These are phyloP conservation scores for Erysiphe neolycopersici DNA, from an alignment of 2,329 filamentous ascomycete species.

Conservation along the genomic window DNA sequence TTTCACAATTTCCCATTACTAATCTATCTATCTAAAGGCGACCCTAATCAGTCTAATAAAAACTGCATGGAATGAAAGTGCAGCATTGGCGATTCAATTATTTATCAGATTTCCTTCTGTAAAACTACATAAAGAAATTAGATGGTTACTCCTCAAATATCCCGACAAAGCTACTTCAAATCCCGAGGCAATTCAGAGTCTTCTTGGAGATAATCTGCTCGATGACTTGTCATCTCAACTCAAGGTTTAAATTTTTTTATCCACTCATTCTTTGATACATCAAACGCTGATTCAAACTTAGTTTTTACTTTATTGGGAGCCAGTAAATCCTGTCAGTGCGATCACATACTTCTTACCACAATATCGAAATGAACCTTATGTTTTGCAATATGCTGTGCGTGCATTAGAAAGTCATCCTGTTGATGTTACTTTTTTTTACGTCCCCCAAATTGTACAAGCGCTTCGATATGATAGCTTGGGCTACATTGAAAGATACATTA, in stretches of 20 bases:
- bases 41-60: conserved; percentile 30
- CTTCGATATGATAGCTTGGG: conserved; percentile 79
- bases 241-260: conserved; percentile 28
- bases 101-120: conserved; percentile 51
- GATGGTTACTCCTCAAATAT: conserved; percentile 54
- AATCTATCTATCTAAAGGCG: conserved; percentile 15
- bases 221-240: conserved; percentile 60
- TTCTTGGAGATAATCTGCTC: conserved; percentile 53
- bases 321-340: conserved; percentile 78
- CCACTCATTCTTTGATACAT: neutral
- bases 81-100: conserved; percentile 70
- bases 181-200: conserved; percentile 55
- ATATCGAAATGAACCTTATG: conserved; percentile 73
- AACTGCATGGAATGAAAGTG: conserved; percentile 67
- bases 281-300: conserved; percentile 16
- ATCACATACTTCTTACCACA: conserved; percentile 80
- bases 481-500: conserved; percentile 87
- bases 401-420: conserved; percentile 80
- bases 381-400: conserved; percentile 91
- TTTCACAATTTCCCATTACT: conserved; percentile 1
- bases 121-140: conserved; percentile 46
- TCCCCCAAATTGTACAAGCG: conserved; percentile 91
- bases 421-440: conserved; percentile 97
- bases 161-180: conserved; percentile 62
- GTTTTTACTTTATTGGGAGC: conserved; percentile 81